phyloP scores from a whole-genome alignment of 306 rosid species.

The Styphnolobium japonicum region DNA sequence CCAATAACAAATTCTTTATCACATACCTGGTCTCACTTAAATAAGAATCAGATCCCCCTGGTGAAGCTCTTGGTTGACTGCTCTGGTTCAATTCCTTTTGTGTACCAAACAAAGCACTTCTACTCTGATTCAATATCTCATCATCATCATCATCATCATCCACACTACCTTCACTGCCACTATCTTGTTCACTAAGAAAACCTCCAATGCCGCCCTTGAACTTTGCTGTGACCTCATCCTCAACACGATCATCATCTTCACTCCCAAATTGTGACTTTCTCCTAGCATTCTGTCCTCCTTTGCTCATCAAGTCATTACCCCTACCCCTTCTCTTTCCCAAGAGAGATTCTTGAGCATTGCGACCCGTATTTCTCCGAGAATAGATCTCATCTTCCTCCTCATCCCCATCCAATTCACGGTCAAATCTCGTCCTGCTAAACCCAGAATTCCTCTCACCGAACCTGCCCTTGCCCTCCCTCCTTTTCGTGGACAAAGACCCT shows the following conservation, averaged over 20 bases:
- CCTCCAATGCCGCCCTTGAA: slow-evolving; percentile 34
- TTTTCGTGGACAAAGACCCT: too few species aligned
- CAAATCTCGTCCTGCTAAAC: slow-evolving; percentile 14
- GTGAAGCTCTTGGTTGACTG: slow-evolving; percentile 29
- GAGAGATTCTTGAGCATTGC: slow-evolving; percentile 23
- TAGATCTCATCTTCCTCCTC: not conserved
- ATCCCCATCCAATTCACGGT: not conserved
- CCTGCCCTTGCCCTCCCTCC: too few species aligned
- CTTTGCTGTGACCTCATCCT: slow-evolving; percentile 30
- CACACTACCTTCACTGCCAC: slow-evolving; percentile 39
- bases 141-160: slow-evolving; percentile 28
- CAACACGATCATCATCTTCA: slow-evolving; percentile 38
- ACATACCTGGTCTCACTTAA: slow-evolving; percentile 77
- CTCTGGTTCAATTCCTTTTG: slow-evolving; percentile 28
- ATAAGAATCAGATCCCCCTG: slow-evolving; percentile 59
- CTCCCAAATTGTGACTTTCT: slow-evolving; percentile 23
- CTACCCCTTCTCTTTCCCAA: slow-evolving; percentile 53
- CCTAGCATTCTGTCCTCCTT: slow-evolving; percentile 28
- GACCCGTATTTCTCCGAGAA: slow-evolving; percentile 20
- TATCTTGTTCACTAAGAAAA: slow-evolving; percentile 56
- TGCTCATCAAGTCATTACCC: slow-evolving; percentile 33
- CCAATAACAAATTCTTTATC: not conserved
- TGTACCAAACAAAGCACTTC: slow-evolving; percentile 43
- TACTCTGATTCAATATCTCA: slow-evolving; percentile 37
- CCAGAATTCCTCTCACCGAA: slow-evolving; percentile 24